Base-by-base conservation (phyloP, 2,329 filamentous ascomycete genomes). In the Onygenales sp. region DNA sequence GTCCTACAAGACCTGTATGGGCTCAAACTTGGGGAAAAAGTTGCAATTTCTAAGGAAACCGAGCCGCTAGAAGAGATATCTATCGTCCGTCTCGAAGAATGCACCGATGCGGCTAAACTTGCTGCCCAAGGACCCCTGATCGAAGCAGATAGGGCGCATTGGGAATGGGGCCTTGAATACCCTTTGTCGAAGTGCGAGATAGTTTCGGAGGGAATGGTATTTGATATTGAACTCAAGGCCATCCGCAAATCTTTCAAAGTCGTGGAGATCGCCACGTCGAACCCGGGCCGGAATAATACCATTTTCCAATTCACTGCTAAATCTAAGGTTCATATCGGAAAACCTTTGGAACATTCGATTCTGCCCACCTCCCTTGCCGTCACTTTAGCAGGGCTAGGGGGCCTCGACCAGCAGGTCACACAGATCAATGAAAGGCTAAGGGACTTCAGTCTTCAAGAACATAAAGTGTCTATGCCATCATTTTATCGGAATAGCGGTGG, bases 1-100 rank as follows among this genome's bases (percentile, higher is more conserved):
- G 76, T 82, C 5, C 81, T 94, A 52, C 85, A 87, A 57, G 84
- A 87, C 37, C 79, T 82, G 6, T 86, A 86, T 59, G 82, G 81
- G 1, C 79, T 95, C 60, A 85, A 85, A 56, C 74, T 93, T 3
- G 83, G 83, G 13, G 86, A 90, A 48, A 79, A 82, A 49, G 74
- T 94, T 47, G 76, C 77, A 6, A 78, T 91, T 27, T 73, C 77
- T 2, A 77, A 71, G 56, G 75, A 78, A 8, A 75, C 76, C 6
- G 71, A 69, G 2, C 60, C 71, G 2, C 68, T 85, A 9, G 73
- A 76, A 0, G 77, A 79, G 21, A 81, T 83, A 5, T 73, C 78
- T 3, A 73, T 76, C 32, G 74, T 92, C 2, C 69, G 80, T 6
- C 66, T 91, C 13, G 75, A 78, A 58, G 84, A 88, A 59, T 72